Percentiles rank a stretch among this genome's conserved stretches.
Evolutionary conservation across 495 filamentous ascomycete genomes (phyloP).

Genomic region (Penicillium flavigenum): DNA sequence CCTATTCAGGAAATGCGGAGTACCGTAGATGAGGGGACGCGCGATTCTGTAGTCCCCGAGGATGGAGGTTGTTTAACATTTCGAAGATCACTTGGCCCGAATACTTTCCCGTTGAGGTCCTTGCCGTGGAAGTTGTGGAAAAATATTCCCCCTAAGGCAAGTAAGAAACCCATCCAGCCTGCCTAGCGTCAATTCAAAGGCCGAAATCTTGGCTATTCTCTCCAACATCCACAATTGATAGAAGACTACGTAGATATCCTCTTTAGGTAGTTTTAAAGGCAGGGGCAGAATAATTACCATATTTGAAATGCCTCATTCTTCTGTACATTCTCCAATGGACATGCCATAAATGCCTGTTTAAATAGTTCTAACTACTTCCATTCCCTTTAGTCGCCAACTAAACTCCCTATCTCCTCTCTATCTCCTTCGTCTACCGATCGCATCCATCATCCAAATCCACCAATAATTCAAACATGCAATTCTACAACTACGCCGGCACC

Average conservation of each 20-base stretch:
- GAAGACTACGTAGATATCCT: background rate
- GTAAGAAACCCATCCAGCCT: background rate
- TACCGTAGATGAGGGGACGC: background rate
- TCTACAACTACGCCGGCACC: constrained; percentile 20
- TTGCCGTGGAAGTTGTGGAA: background rate
- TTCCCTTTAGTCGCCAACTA: background rate
- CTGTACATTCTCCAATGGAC: constrained; percentile 2
- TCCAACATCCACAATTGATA: background rate
- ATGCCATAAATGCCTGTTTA: background rate
- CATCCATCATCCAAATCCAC: background rate
- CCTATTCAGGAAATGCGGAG: constrained; percentile 3
- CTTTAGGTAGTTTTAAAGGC: background rate
- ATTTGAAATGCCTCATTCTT: background rate
- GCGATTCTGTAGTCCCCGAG: background rate
- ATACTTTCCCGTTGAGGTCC: background rate
- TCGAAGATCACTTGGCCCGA: background rate
- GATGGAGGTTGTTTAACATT: background rate
- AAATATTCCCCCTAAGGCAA: background rate
- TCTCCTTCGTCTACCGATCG: background rate
- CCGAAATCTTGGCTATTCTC: background rate
- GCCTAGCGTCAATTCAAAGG: background rate
- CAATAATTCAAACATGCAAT: constrained; percentile 7
- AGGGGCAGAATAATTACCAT: background rate
- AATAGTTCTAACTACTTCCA: background rate
- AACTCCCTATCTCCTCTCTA: background rate